Conservation (phyloP, 2,329 filamentous ascomycete species). For the Magnaporthiopsis rhizophila region DNA sequence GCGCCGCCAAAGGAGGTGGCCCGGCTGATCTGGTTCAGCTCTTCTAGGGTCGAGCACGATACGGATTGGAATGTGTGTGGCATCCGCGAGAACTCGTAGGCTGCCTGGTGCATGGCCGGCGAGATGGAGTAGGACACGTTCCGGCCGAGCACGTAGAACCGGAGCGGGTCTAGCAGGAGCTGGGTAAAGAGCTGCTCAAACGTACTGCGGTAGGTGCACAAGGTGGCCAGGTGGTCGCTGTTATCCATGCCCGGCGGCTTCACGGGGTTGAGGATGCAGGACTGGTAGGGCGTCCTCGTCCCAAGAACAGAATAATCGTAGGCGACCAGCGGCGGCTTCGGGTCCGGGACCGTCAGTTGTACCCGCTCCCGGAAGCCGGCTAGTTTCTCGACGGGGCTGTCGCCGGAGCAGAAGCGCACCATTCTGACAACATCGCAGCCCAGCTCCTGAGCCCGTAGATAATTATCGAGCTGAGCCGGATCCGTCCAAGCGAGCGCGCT, state of each 20-base stretch:
- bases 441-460: conserved; percentile 42
- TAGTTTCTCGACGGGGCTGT: conserved; percentile 42
- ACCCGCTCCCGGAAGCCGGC: conserved; percentile 43
- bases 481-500: conserved; percentile 47
- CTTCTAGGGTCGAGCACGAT: conserved; percentile 52
- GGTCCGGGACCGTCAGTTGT: conserved; percentile 30
- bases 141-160: conserved; percentile 61
- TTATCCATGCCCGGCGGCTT: conserved; percentile 34
- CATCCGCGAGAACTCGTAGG: conserved; percentile 59
- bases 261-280: conserved; percentile 45
- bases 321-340: conserved; percentile 40
- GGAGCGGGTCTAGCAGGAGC: conserved; percentile 55
- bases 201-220: conserved; percentile 47
- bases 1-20: conserved; percentile 60
- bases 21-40: conserved; percentile 49
- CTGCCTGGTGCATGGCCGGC: conserved; percentile 64
- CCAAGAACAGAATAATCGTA: conserved; percentile 39
- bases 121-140: conserved; percentile 63
- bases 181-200: conserved; percentile 52
- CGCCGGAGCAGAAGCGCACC: conserved; percentile 47
- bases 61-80: conserved; percentile 56
- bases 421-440: conserved; percentile 57
- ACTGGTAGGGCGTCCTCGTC: conserved; percentile 29
- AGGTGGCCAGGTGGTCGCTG: conserved; percentile 35
- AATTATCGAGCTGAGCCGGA: conserved; percentile 41